Base-by-base conservation (phyloP, 768 basidiomycete genomes). In the Exidia glandulosa region DNA sequence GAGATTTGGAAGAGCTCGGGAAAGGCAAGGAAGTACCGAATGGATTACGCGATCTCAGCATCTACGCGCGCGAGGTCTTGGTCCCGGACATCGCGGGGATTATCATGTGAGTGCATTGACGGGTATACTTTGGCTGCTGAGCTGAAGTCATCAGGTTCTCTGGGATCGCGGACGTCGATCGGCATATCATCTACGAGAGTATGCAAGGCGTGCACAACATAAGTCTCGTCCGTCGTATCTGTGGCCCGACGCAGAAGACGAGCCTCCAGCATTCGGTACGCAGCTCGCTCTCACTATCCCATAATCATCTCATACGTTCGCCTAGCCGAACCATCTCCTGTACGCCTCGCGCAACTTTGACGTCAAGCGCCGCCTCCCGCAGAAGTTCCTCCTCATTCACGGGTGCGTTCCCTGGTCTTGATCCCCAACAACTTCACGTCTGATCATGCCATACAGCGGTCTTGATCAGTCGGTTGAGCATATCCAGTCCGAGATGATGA, bases 401-500 rank as follows among this genome's bases (percentile, higher is more conserved):
- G 65, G 65, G 65, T 64, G 31, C 32, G 65, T 12, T 2, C 19
- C 29, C 19, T 13, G n/a, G 16, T 32, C 16, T 4, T 32, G 30
- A 19, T n/a, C n/a, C n/a, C 32, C n/a, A n/a, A 10, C n/a, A n/a
- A n/a, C n/a, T n/a, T n/a, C n/a, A n/a, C n/a, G n/a, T n/a, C n/a
- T n/a, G n/a, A n/a, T n/a, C n/a, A n/a, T 50, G 16, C 33, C 7
- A n/a, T 36, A 7, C 34, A 66, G 65, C 10, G 65, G 65, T 19
- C 61, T 66, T 25, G 65, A 66, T 52, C 59, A 59, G 41, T 57
- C 58, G 27, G 62, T 64, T 29, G 32, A 58, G 13, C 59, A 63
- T 48, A 47, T 57, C n/a, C 65, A 66, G 45, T 65, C 64, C 16
- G 65, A 64, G 41, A 56, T 56, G 14, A 66, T 64, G 64, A 66